Conservation (phyloP, 306 rosid genomes). For the Ammopiptanthus mongolicus region DNA sequence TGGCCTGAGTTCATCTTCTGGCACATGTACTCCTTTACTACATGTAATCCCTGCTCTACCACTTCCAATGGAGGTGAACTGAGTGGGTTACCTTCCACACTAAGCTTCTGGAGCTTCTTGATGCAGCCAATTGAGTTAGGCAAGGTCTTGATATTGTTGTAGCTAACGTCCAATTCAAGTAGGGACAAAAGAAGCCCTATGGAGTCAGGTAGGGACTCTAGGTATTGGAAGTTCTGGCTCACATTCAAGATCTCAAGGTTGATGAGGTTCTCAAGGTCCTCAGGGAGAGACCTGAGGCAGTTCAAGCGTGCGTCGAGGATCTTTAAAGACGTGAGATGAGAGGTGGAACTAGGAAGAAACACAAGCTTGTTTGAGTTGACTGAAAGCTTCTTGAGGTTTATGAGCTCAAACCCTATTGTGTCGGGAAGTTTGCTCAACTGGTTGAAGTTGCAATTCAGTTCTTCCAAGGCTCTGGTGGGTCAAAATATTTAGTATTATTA, state of each 20-base stretch:
- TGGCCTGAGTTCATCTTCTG: slow-evolving; percentile 46
- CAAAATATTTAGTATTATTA: background rate
- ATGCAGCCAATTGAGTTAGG: slow-evolving; percentile 85
- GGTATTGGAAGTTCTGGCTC: slow-evolving; percentile 89
- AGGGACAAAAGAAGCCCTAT: slow-evolving; percentile 77
- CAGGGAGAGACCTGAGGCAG: slow-evolving; percentile 64
- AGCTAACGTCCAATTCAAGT: slow-evolving; percentile 77
- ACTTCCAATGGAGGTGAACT: slow-evolving; percentile 64
- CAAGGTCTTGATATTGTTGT: slow-evolving; percentile 54
- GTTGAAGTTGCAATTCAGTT: slow-evolving; percentile 87
- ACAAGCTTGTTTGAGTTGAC: slow-evolving; percentile 79
- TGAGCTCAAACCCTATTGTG: slow-evolving; percentile 73
- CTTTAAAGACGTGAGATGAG: slow-evolving; percentile 52
- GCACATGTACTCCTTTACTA: slow-evolving; percentile 61
- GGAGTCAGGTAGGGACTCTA: slow-evolving; percentile 65
- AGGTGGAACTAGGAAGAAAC: slow-evolving; percentile 61
- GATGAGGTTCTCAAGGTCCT: slow-evolving; percentile 72
- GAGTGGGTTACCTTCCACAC: slow-evolving; percentile 80
- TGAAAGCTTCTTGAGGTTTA: slow-evolving; percentile 59
- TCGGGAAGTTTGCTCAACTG: slow-evolving; percentile 59
- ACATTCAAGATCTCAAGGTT: slow-evolving; percentile 74
- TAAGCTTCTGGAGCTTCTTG: slow-evolving; percentile 51
- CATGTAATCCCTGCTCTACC: slow-evolving; percentile 56
- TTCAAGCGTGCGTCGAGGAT: slow-evolving; percentile 76
- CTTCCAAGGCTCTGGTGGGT: slow-evolving; percentile 61